Conservation (phyloP, 768 basidiomycete species). For the Rhodotorula sphaerocarpa region DNA sequence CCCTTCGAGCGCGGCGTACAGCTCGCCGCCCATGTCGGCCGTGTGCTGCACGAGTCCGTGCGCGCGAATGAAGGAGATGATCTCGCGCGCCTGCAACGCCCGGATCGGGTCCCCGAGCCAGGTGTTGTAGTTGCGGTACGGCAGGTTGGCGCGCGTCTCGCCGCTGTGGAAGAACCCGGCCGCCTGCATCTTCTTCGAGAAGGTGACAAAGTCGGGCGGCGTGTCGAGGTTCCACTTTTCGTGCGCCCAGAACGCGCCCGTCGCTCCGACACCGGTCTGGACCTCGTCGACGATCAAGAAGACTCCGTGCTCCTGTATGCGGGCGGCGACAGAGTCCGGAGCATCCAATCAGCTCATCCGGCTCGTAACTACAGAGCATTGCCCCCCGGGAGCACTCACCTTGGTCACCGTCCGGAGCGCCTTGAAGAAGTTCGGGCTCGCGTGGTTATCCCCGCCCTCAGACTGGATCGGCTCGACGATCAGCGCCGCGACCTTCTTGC, state of each 20-base stretch:
- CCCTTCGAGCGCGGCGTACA: constrained; percentile 36
- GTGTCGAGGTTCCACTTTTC: constrained; percentile 44
- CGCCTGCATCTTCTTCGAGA: constrained; percentile 47
- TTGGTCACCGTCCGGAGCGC: constrained; percentile 43
- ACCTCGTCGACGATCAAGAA: constrained; percentile 48
- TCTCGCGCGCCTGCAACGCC: constrained; percentile 44
- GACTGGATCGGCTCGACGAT: constrained; percentile 48
- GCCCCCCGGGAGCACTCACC: constrained; percentile 38
- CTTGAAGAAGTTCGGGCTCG: constrained; percentile 45
- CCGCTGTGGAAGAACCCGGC: constrained; percentile 45
- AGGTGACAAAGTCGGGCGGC: constrained; percentile 48
- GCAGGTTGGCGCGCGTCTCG: constrained; percentile 42
- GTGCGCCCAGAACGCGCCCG: constrained; percentile 49
- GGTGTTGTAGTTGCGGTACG: constrained; percentile 44
- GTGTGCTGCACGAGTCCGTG: constrained; percentile 44
- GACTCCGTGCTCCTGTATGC: constrained; percentile 26
- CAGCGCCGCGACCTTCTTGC: constrained; percentile 46
- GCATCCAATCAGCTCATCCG: too few species aligned
- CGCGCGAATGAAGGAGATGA: constrained; percentile 43
- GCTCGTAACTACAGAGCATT: background rate
- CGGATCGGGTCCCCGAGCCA: constrained; percentile 45
- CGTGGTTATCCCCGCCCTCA: constrained; percentile 47
- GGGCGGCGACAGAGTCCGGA: background rate
- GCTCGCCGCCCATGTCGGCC: constrained; percentile 40
- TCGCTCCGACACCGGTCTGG: constrained; percentile 48